Evolutionary conservation across 768 basidiomycete genomes (phyloP), one percentile per base, ranked within the genome.

Genomic region (Suillus ampliporus): DNA sequence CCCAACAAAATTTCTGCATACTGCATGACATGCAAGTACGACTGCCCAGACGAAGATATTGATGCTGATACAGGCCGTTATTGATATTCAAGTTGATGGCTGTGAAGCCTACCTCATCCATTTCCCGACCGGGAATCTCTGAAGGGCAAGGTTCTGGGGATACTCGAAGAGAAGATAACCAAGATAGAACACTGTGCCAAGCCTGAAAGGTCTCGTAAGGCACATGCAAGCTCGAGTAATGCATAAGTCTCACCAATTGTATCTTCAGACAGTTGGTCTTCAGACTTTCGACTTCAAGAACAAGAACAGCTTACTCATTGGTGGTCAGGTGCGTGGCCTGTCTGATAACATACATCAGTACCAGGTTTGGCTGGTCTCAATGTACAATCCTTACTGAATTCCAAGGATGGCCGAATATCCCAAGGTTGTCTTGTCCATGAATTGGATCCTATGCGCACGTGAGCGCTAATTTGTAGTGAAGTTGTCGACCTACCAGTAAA

Each of bases 391-490:
- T 40, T 21, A 86, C 88, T 77, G 78, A 66, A 90, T 89, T 4
- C 88, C 88, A 54, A 89, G 77, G 61, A 89, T 88, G 6, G 87
- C 84, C 2, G 87, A 69, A 64, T 80, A 82, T 4, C 87, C 86
- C 8, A 89, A 73, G 1, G 88, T 89, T 4, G 84, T 86, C 76
- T 89, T 88, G 67, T 89, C 87, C 84, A 89, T 87, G 64, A 84
- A 88, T 70, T 88, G 87, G 26, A 89, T 82, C 82, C 87, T 84
- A 64, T 13, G n/a, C 35, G 15, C 34, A 40, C 11, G 13, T 58
- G n/a, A 53, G 38, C 38, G 17, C 4, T 23, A 1, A 40, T 38
- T n/a, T 37, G 46, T 34, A 2, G n/a, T 28, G 34, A 57, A 50
- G 34, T n/a, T 7, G 15, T 14, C 6, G 14, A 11, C 77, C 17